These are phyloP conservation scores for Pogostemon cablin DNA, from an alignment of 257 asterid species.

Conservation along the genomic window DNA sequence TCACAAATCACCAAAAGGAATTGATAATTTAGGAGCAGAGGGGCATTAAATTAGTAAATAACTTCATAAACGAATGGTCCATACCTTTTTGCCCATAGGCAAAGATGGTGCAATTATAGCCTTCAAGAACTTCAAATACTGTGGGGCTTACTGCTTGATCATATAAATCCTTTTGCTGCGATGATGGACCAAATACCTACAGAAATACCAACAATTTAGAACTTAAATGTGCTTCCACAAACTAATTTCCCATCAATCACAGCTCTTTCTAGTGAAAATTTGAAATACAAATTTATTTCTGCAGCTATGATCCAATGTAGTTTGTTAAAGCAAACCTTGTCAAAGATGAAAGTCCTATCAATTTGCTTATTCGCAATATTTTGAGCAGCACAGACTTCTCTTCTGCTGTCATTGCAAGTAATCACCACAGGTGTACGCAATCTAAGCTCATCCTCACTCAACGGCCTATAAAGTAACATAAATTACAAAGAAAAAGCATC, in stretches of 20 bases:
- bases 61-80: conserved; percentile 13
- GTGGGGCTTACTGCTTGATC: conserved; percentile 84
- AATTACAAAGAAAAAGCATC: not conserved
- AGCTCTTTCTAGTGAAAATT: not conserved
- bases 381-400: conserved; percentile 89
- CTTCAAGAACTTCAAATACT: conserved; percentile 94
- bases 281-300: not conserved
- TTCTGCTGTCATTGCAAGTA: conserved; percentile 84
- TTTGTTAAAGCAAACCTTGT: conserved; percentile 56
- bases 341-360: conserved; percentile 89
- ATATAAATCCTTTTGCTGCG: conserved; percentile 89
- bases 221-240: not conserved
- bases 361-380: conserved; percentile 96
- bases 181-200: conserved; percentile 90
- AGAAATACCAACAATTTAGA: conserved; percentile 21
- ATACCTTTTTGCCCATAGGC: conserved; percentile 98
- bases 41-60: conserved; percentile 13
- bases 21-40: conserved; percentile 6
- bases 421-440: conserved; percentile 76
- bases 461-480: conserved; percentile 52
- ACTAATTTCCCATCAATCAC: not conserved
- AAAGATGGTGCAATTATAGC: conserved; percentile 93
- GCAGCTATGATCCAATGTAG: too few species aligned
- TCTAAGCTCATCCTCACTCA: conserved; percentile 86
- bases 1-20: conserved; percentile 26